These are phyloP conservation scores for Dactylellina parvicollis DNA, from an alignment of 2,329 filamentous ascomycete species.

Conservation along the genomic window DNA sequence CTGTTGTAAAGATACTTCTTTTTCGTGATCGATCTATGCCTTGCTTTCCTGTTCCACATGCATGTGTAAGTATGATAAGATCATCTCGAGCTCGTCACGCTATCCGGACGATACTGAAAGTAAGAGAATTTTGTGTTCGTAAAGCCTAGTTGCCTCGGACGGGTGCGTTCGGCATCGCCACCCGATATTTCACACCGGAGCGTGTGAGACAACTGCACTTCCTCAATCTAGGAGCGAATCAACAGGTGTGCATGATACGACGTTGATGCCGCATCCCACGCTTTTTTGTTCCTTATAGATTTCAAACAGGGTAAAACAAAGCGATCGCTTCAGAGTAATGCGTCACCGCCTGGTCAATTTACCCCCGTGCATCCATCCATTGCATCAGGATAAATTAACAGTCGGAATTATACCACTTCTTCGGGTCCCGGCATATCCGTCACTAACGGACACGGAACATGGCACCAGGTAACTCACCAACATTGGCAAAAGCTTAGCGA, in stretches of 20 bases:
- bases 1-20: no score
- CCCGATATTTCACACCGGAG: no score
- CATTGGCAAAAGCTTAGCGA: constrained; percentile 33
- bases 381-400: not conserved
- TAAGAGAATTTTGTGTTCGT: no score
- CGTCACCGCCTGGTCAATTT: not conserved
- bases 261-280: constrained; percentile 9
- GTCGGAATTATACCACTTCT: constrained; percentile 2
- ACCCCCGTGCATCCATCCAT: not conserved
- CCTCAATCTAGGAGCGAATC: not conserved
- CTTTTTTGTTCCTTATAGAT: not conserved
- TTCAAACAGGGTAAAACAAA: constrained; percentile 2
- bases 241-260: constrained; percentile 14
- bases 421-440: not conserved
- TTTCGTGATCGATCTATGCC: no score
- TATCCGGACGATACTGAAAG: no score
- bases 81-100: no score
- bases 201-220: constrained; percentile 9
- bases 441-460: not conserved
- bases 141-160: no score
- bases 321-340: not conserved
- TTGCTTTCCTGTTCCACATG: no score
- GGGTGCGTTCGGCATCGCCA: no score
- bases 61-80: no score
- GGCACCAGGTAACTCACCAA: not conserved